phyloP scores from a whole-genome alignment of 176 grass and related monocot genomes.

The Eleusine coracana region DNA sequence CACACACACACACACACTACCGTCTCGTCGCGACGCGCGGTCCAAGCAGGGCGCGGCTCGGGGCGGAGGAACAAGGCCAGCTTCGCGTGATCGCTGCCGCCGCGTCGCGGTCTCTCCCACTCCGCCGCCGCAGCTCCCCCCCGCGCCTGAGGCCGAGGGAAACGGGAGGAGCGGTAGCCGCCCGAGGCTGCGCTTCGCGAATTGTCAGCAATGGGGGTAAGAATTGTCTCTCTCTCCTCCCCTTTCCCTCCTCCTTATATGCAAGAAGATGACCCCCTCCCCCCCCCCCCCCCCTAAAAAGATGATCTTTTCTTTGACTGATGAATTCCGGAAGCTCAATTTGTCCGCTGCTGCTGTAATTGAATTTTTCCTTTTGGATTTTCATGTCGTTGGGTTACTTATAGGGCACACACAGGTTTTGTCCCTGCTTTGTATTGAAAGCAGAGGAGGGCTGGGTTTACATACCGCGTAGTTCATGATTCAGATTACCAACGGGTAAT shows the following conservation, averaged over 20 bases:
- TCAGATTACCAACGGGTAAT: neutral
- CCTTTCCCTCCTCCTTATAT: neutral
- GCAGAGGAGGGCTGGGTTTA: neutral
- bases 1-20: no score
- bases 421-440: neutral
- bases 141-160: neutral
- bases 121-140: neutral
- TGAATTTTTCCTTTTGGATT: neutral
- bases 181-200: neutral
- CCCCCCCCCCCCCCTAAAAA: neutral
- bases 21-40: neutral
- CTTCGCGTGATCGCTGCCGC: neutral
- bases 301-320: neutral
- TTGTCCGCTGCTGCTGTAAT: neutral
- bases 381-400: neutral
- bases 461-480: neutral
- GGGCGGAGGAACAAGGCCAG: neutral
- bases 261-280: neutral
- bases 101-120: neutral
- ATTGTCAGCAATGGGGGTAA: conserved; percentile 42
- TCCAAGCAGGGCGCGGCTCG: neutral
- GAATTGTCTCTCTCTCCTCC: neutral
- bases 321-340: neutral
- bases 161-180: neutral
- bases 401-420: neutral